Percentiles rank a stretch among this genome's conserved stretches.
Conservation (phyloP, 352 stramenopile genomes). For the Phytophthora capsici region DNA sequence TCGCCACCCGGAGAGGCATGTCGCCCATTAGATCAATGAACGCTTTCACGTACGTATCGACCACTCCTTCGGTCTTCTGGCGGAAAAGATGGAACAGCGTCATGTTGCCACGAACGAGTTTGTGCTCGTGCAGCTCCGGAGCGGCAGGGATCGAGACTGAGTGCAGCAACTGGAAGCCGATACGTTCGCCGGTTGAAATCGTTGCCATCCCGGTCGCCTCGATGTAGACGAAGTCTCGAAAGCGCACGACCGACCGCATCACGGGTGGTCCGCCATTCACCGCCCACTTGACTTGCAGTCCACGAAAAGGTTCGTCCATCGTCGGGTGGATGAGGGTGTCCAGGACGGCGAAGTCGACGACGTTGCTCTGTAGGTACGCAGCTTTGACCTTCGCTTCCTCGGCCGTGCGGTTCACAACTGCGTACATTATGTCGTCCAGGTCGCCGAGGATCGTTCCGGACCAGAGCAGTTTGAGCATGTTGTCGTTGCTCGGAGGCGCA, state of each 20-base stretch:
- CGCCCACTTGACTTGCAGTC: conserved; percentile 55
- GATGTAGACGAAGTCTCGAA: conserved; percentile 63
- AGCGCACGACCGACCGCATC: conserved; percentile 55
- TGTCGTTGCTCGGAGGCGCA: conserved; percentile 8
- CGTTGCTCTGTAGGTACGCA: conserved; percentile 39
- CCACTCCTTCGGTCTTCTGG: conserved; percentile 41
- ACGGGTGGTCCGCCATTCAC: conserved; percentile 55
- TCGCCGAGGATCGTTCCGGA: conserved; percentile 42
- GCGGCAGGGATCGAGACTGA: conserved; percentile 34
- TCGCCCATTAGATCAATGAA: conserved; percentile 47
- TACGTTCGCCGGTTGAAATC: conserved; percentile 44
- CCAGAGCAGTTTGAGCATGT: conserved; percentile 47
- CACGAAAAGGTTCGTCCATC: conserved; percentile 46
- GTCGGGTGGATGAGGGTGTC: conserved; percentile 43
- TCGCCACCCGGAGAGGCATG: conserved; percentile 41
- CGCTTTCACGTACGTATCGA: conserved; percentile 49
- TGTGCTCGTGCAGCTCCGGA: conserved; percentile 42
- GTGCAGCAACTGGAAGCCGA: conserved; percentile 51
- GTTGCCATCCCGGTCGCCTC: conserved; percentile 55
- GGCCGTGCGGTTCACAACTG: conserved; percentile 24
- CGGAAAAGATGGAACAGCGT: conserved; percentile 59
- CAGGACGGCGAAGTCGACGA: conserved; percentile 59
- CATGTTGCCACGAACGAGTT: conserved; percentile 59
- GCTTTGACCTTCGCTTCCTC: conserved; percentile 44
- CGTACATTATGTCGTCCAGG: conserved; percentile 57